Conservation (phyloP, 2,329 filamentous ascomycete species). For the Colletotrichum incanum region DNA sequence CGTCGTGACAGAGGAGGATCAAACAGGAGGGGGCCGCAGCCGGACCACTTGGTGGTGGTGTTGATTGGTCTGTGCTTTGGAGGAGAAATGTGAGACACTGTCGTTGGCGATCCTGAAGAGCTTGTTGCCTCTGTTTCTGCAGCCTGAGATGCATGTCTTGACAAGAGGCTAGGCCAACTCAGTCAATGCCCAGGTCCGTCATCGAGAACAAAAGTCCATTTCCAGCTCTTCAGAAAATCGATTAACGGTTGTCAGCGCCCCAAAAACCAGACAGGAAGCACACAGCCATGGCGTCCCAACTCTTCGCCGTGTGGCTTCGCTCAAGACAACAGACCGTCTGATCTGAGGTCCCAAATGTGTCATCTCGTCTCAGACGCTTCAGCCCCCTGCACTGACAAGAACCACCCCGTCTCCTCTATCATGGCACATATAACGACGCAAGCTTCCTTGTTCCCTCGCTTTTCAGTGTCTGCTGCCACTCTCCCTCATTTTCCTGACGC, state of each 20-base stretch:
- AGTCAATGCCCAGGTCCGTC: too few species aligned
- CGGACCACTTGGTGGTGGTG: slow-evolving; percentile 28
- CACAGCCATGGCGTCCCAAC: slow-evolving; percentile 11
- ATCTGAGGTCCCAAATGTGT: slow-evolving; percentile 44
- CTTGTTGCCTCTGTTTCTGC: not conserved
- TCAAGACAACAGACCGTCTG: slow-evolving; percentile 43
- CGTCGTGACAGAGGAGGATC: slow-evolving; percentile 38
- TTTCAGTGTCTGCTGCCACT: slow-evolving; percentile 18
- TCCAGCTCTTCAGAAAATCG: not conserved
- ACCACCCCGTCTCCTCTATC: not conserved
- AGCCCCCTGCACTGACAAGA: slow-evolving; percentile 29
- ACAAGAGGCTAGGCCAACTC: not conserved
- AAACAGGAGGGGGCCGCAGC: slow-evolving; percentile 40
- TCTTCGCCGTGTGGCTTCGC: slow-evolving; percentile 19
- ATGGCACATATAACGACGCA: slow-evolving; percentile 33
- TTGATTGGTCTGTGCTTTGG: slow-evolving; percentile 23
- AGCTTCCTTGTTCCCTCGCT: slow-evolving; percentile 16
- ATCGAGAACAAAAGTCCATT: too few species aligned
- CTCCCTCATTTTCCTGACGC: slow-evolving; percentile 15
- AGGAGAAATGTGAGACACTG: not conserved
- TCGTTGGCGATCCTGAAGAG: slow-evolving; percentile 8
- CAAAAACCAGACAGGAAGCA: not conserved
- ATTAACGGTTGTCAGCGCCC: not conserved
- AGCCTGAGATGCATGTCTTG: not conserved
- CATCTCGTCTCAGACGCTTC: slow-evolving; percentile 43